phyloP scores from a whole-genome alignment of 169 alveolate species.

The Cryptosporidium xiaoi region DNA sequence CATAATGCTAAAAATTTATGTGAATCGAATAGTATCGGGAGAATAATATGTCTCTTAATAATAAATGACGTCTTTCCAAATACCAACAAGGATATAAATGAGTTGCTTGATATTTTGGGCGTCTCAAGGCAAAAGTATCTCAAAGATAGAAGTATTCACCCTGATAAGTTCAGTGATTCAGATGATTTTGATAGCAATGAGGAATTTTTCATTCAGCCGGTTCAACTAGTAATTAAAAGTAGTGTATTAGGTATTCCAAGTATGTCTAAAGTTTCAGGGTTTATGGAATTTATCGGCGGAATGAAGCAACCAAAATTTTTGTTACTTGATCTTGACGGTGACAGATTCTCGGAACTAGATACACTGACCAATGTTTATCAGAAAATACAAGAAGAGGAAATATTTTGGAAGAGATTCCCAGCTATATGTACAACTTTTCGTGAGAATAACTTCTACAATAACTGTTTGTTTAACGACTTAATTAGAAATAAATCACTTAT shows the following conservation, averaged over 20 bases:
- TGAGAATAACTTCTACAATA: constrained; percentile 24
- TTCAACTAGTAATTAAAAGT: constrained; percentile 7
- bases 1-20: constrained; percentile 40
- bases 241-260: constrained; percentile 3
- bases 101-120: not conserved
- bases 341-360: constrained; percentile 21
- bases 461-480: constrained; percentile 25
- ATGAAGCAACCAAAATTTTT: not conserved
- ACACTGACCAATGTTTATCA: constrained; percentile 5
- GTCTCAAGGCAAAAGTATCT: constrained; percentile 24
- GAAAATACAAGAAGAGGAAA: constrained; percentile 33
- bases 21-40: constrained; percentile 41
- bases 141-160: not conserved
- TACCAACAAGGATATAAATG: not conserved
- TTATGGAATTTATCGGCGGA: constrained; percentile 22
- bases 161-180: not conserved
- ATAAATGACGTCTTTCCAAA: constrained; percentile 18
- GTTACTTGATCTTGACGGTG: constrained; percentile 58
- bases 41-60: constrained; percentile 44
- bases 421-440: constrained; percentile 26
- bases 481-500: not conserved
- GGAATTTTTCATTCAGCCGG: constrained; percentile 62
- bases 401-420: constrained; percentile 46
- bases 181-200: constrained; percentile 1
- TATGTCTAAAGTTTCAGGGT: constrained; percentile 46